A percentile compares a stretch with the other conserved stretches of the same genome.
These are phyloP conservation scores for Boletus subcaerulescens DNA, from an alignment of 768 basidiomycete genomes.

Conservation along the genomic window DNA sequence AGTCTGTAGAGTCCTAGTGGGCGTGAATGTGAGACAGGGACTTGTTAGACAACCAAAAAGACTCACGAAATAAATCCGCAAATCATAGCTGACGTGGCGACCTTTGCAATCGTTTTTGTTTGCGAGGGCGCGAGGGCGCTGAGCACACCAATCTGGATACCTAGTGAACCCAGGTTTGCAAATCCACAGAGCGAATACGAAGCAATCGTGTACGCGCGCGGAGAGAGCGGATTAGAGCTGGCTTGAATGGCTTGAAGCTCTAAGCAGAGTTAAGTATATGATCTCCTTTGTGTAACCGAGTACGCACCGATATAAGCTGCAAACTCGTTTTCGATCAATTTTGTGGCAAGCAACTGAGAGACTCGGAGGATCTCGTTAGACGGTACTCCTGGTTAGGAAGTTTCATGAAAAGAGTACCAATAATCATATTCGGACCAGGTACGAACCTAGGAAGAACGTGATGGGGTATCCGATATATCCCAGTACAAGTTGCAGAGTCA, in stretches of 20 bases:
- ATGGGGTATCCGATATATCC: slow-evolving; percentile 89
- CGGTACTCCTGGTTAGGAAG: slow-evolving; percentile 54
- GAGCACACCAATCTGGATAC: slow-evolving; percentile 82
- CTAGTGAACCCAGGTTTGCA: slow-evolving; percentile 81
- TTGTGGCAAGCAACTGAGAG: slow-evolving; percentile 77
- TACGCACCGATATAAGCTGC: slow-evolving; percentile 58
- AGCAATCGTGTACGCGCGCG: slow-evolving; percentile 76
- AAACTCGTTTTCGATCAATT: slow-evolving; percentile 87
- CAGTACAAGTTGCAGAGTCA: slow-evolving; percentile 82
- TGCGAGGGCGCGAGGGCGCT: slow-evolving; percentile 67
- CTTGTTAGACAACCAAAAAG: background rate
- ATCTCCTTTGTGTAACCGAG: background rate
- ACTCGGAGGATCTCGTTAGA: slow-evolving; percentile 78
- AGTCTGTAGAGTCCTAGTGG: slow-evolving; percentile 47
- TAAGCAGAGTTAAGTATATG: slow-evolving; percentile 5
- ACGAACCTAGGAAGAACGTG: slow-evolving; percentile 63
- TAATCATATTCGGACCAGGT: background rate
- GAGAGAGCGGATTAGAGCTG: slow-evolving; percentile 53
- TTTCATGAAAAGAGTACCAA: slow-evolving; percentile 2
- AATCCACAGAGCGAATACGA: slow-evolving; percentile 91
- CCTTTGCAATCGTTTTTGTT: slow-evolving; percentile 64
- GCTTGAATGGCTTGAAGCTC: slow-evolving; percentile 47
- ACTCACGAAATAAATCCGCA: slow-evolving; percentile 61
- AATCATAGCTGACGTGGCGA: slow-evolving; percentile 67
- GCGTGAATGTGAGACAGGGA: background rate